Conservation (phyloP, 805 yeast genomes). For the Maudiozyma bulderi region DNA sequence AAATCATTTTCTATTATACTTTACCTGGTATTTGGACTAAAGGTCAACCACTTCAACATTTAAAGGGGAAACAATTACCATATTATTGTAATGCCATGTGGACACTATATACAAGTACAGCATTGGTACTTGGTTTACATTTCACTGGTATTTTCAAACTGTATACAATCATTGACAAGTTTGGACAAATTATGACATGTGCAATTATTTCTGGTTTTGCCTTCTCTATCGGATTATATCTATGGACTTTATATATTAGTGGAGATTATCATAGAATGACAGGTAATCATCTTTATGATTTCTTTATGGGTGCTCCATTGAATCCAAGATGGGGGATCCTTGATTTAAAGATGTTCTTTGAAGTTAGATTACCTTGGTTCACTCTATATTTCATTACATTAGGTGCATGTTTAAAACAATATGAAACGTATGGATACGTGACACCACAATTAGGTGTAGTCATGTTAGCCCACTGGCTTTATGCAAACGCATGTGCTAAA, state of each 20-base stretch:
- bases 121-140: conserved; percentile 53
- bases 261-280: conserved; percentile 85
- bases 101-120: conserved; percentile 65
- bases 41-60: conserved; percentile 85
- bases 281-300: conserved; percentile 81
- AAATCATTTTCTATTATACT: conserved; percentile 64
- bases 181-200: conserved; percentile 88
- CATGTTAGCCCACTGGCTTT: conserved; percentile 80
- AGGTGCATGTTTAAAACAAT: conserved; percentile 69
- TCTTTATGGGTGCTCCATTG: conserved; percentile 95
- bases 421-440: conserved; percentile 69
- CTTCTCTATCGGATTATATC: conserved; percentile 60
- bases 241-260: conserved; percentile 53
- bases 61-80: conserved; percentile 71
- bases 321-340: conserved; percentile 90
- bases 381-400: conserved; percentile 69
- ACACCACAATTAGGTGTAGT: conserved; percentile 67
- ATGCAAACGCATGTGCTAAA: conserved; percentile 94
- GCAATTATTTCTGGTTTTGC: conserved; percentile 73
- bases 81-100: conserved; percentile 90
- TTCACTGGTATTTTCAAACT: conserved; percentile 64
- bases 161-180: conserved; percentile 65
- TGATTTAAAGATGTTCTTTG: conserved; percentile 94
- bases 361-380: conserved; percentile 96
- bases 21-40: conserved; percentile 92